Base-by-base conservation (phyloP, 2,329 filamentous ascomycete species). In the Coleophoma crateriformis region DNA sequence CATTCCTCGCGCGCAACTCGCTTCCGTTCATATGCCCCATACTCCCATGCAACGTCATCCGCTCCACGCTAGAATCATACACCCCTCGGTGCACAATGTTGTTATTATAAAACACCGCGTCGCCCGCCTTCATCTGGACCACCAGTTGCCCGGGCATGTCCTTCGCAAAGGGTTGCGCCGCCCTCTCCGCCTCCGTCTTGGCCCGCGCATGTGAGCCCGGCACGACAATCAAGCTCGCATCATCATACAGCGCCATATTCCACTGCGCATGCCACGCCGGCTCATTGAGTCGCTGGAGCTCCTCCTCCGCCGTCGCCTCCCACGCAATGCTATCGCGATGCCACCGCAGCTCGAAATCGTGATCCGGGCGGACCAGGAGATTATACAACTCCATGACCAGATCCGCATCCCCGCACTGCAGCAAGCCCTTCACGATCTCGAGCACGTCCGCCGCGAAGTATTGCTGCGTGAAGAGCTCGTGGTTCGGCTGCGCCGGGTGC, bases 351-450 rank as follows among this genome's bases (percentile, higher is more conserved):
- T 81, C 81, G 61, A 92, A 95, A 56, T 85, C 81, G 3, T 63
- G 58, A 37, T 83, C 81, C 0, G 90, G 90, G 5, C 86, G 74
- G 13, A 95, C 83, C 7, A 95, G 82, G 68, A 95, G 76, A 64
- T 96, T 96, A 69, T 90, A 90, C 15, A 96, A 71, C 68, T 95
- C 90, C 82, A 95, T 88, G 37, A 92, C 85, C 19, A 96, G 72
- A 1, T 84, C 74, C 5, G 85, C 80, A 33, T 83, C 78, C 15
- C 58, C 55, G 50, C 69, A 72, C 47, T 68, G 50, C 37, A 95
- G 71, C 2, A 95, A 69, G 61, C 82, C 78, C 55, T 78, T 79
- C 1, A 85, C 84, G 1, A 87, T 76, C 32, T 68, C 64, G 0
- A 92, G 67, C 7, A 92, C 71, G 22, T 75, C 72, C 19, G 78